These are phyloP conservation scores for Nannizziopsis arthrosporioides DNA, from an alignment of 2,329 filamentous ascomycete genomes.

Conservation along the genomic window DNA sequence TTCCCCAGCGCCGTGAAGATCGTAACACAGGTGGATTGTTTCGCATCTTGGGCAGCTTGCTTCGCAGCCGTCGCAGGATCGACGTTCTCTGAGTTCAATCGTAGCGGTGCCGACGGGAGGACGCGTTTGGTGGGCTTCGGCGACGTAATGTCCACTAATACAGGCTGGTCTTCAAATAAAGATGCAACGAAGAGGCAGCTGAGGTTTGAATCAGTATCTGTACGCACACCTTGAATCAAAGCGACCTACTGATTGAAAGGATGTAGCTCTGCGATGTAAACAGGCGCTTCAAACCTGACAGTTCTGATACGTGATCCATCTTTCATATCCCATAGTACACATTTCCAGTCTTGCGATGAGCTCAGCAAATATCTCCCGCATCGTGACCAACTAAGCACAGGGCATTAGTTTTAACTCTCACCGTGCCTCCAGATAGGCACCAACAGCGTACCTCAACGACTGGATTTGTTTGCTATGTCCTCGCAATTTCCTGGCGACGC, in stretches of 20 bases:
- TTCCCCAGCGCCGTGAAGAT: slow-evolving; percentile 77
- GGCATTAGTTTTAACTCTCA: background rate
- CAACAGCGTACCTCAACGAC: slow-evolving; percentile 52
- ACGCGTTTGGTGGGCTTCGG: slow-evolving; percentile 60
- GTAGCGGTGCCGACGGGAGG: slow-evolving; percentile 70
- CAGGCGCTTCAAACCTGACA: slow-evolving; percentile 80
- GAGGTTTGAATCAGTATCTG: slow-evolving; percentile 3
- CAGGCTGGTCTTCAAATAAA: slow-evolving; percentile 83
- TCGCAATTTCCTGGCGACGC: slow-evolving; percentile 82
- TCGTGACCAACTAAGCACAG: slow-evolving; percentile 64
- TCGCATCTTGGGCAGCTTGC: slow-evolving; percentile 79
- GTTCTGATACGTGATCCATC: slow-evolving; percentile 62
- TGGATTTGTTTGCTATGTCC: slow-evolving; percentile 91
- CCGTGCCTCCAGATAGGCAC: background rate
- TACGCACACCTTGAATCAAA: slow-evolving; percentile 21
- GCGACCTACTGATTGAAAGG: slow-evolving; percentile 64
- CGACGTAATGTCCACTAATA: slow-evolving; percentile 69
- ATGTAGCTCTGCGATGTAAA: slow-evolving; percentile 92
- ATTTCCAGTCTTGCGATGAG: slow-evolving; percentile 92
- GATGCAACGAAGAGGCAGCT: slow-evolving; percentile 80
- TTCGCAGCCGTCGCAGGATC: slow-evolving; percentile 55
- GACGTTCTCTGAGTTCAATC: slow-evolving; percentile 59
- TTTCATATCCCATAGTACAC: slow-evolving; percentile 85
- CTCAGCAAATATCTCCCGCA: slow-evolving; percentile 85
- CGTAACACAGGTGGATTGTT: slow-evolving; percentile 86